Percentiles rank a stretch among this genome's conserved stretches.
phyloP scores from a whole-genome alignment of 2,329 filamentous ascomycete species.

The Penicillium oxalicum region DNA sequence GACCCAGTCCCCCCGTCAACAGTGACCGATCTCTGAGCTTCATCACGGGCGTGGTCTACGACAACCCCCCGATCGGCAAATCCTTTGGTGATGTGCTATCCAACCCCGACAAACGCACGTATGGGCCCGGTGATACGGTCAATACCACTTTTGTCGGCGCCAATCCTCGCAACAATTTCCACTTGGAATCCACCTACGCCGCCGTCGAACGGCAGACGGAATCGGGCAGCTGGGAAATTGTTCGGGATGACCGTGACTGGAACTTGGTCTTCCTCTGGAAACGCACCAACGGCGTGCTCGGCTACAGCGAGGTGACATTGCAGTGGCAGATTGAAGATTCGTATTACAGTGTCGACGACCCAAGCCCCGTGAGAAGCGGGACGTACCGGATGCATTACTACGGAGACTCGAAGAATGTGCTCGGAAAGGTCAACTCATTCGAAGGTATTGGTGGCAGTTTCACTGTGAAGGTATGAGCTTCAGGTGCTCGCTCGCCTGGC shows the following conservation, averaged over 20 bases:
- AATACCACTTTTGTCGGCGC: slow-evolving; percentile 72
- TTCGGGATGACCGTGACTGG: slow-evolving; percentile 77
- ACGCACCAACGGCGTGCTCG: slow-evolving; percentile 62
- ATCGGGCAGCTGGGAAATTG: slow-evolving; percentile 54
- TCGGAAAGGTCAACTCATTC: slow-evolving; percentile 60
- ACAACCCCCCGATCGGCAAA: slow-evolving; percentile 60
- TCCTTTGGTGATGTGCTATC: slow-evolving; percentile 63
- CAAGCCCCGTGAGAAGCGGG: slow-evolving; percentile 44
- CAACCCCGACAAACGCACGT: slow-evolving; percentile 48
- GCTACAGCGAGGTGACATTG: slow-evolving; percentile 70
- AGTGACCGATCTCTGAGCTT: slow-evolving; percentile 69
- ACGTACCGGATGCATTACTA: slow-evolving; percentile 77
- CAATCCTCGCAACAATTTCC: slow-evolving; percentile 83
- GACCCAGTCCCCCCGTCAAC: slow-evolving; percentile 70
- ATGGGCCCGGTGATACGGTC: slow-evolving; percentile 57
- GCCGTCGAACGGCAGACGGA: slow-evolving; percentile 55
- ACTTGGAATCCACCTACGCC: slow-evolving; percentile 69
- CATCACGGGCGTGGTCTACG: slow-evolving; percentile 71
- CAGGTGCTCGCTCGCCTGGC: neutral
- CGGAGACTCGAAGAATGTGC: slow-evolving; percentile 68
- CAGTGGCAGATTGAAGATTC: slow-evolving; percentile 69
- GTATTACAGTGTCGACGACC: slow-evolving; percentile 38
- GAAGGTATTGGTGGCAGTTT: slow-evolving; percentile 57
- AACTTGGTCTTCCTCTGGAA: slow-evolving; percentile 74
- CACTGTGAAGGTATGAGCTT: slow-evolving; percentile 23